A percentile compares a stretch with the other conserved stretches of the same genome.
Conservation (phyloP, 441 rosid genomes). For the Brassica balearica region DNA sequence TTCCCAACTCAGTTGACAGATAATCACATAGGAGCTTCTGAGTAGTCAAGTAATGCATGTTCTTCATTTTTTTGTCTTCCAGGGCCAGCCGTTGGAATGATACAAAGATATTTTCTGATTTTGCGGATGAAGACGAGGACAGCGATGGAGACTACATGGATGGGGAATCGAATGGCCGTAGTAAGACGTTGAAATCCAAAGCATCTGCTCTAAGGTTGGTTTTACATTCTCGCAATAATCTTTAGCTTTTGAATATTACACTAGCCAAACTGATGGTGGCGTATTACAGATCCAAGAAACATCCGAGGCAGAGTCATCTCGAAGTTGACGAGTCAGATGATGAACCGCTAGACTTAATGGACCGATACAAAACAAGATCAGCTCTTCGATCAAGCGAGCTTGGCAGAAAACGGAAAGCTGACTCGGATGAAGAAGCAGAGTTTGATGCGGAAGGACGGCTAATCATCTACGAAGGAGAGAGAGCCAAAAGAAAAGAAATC, state of each 20-base stretch:
- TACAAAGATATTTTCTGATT: slow-evolving; percentile 89
- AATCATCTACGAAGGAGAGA: slow-evolving; percentile 64
- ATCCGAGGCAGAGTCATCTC: slow-evolving; percentile 65
- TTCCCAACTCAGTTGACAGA: slow-evolving; percentile 21
- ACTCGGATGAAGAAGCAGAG: slow-evolving; percentile 87
- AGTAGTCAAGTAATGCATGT: slow-evolving; percentile 18
- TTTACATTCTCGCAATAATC: too few relatives aligned
- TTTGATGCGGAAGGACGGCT: slow-evolving; percentile 86
- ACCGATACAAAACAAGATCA: slow-evolving; percentile 73
- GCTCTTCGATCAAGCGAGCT: slow-evolving; percentile 69
- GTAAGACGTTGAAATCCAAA: slow-evolving; percentile 41
- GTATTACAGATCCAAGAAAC: slow-evolving; percentile 47
- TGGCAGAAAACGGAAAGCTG: slow-evolving; percentile 61
- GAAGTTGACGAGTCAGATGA: slow-evolving; percentile 84
- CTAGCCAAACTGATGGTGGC: too few relatives aligned
- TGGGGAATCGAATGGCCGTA: slow-evolving; percentile 50
- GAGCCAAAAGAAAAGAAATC: slow-evolving; percentile 50
- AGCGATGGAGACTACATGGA: slow-evolving; percentile 64
- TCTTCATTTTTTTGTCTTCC: slow-evolving; percentile 32
- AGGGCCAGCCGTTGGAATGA: slow-evolving; percentile 96
- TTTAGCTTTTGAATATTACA: too few relatives aligned
- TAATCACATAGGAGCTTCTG: slow-evolving; percentile 20
- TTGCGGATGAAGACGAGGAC: slow-evolving; percentile 65
- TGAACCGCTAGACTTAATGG: slow-evolving; percentile 94
- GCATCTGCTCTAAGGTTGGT: too few relatives aligned